A percentile compares a stretch with the other conserved stretches of the same genome.
These are phyloP conservation scores for Pythium volutum DNA, from an alignment of 352 stramenopile genomes.

Conservation along the genomic window DNA sequence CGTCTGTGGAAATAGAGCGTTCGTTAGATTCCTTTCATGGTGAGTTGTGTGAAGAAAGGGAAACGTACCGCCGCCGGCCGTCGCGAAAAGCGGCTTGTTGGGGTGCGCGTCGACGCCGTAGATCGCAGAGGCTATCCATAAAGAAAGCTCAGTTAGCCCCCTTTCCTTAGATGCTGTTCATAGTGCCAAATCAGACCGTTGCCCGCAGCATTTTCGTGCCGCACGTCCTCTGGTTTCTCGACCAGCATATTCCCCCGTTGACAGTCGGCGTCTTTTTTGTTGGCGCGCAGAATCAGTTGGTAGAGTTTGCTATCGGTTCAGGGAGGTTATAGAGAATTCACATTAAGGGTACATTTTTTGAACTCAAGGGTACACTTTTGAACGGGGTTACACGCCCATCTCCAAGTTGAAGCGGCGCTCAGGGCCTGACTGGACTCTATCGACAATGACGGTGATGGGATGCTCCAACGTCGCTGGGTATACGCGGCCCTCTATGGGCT, in stretches of 20 bases:
- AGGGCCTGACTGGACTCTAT: no score
- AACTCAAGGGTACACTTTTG: no score
- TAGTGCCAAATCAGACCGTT: constrained; percentile 32
- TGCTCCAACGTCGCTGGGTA: background rate
- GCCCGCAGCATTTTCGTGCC: constrained; percentile 67
- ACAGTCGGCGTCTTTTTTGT: background rate
- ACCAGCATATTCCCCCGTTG: constrained; percentile 54
- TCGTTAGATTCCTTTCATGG: background rate
- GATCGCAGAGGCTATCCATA: constrained; percentile 59
- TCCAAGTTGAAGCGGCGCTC: background rate
- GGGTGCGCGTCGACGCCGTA: constrained; percentile 85
- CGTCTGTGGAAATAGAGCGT: constrained; percentile 34
- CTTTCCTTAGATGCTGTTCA: background rate
- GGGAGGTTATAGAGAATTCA: no score
- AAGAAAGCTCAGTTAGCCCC: constrained; percentile 1
- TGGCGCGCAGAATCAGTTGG: constrained; percentile 19
- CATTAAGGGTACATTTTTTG: no score
- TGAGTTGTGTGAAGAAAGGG: background rate
- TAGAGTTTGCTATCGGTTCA: constrained; percentile 8
- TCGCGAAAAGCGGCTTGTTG: constrained; percentile 67
- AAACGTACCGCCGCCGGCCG: constrained; percentile 59
- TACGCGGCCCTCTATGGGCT: background rate
- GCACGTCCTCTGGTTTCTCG: constrained; percentile 76
- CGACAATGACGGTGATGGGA: background rate
- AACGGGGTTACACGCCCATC: background rate